Evolutionary conservation across 257 asterid genomes (phyloP).

Genomic region (Nicotiana otophora): DNA sequence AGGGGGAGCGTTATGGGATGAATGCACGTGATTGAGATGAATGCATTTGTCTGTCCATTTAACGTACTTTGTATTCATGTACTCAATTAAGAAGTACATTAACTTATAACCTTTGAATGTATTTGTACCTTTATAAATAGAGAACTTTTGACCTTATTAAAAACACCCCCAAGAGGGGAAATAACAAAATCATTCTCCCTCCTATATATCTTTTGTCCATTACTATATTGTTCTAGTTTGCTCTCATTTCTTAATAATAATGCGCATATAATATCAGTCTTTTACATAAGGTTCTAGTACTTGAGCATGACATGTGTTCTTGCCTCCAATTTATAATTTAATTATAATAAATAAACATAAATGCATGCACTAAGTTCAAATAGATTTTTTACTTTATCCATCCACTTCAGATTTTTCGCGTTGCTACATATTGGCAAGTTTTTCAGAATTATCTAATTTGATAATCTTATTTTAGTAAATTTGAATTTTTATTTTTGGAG

Average conservation of each 20-base stretch:
- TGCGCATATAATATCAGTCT: not conserved
- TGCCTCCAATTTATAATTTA: not conserved
- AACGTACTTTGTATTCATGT: too few species aligned
- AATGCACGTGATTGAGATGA: too few species aligned
- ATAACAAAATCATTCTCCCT: too few species aligned
- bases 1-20: too few species aligned
- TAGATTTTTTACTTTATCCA: not conserved
- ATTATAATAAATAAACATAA: not conserved
- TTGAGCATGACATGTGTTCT: not conserved
- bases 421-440: not conserved
- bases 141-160: too few species aligned
- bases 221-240: too few species aligned
- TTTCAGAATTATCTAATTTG: not conserved
- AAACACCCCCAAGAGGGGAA: too few species aligned
- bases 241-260: not conserved
- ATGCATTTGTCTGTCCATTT: too few species aligned
- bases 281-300: not conserved
- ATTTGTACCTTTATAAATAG: too few species aligned
- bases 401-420: not conserved
- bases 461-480: not conserved
- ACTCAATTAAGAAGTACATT: too few species aligned
- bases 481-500: not conserved
- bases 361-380: not conserved
- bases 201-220: too few species aligned
- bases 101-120: too few species aligned